A percentile compares a stretch with the other conserved stretches of the same genome.
Evolutionary conservation across 306 rosid genomes (phyloP).

Genomic region (Cucurbita maxima): DNA sequence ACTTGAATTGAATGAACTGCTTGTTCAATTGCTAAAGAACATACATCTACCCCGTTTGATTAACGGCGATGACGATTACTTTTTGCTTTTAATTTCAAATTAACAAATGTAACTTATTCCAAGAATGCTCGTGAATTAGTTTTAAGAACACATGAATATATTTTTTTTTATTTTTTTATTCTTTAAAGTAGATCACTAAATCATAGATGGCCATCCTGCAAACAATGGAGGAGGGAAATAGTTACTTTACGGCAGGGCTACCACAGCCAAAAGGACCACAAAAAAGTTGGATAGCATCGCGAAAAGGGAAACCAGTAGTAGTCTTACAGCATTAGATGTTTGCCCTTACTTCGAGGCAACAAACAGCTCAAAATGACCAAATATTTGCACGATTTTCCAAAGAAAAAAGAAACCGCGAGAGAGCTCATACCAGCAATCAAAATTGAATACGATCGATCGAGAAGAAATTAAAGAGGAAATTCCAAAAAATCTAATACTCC

Average conservation of each 20-base stretch:
- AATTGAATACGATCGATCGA: not conserved
- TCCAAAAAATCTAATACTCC: not conserved
- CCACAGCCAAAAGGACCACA: constrained; percentile 1
- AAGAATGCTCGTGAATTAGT: not conserved
- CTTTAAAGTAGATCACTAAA: not conserved
- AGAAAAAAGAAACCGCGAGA: not conserved
- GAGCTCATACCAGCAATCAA: not conserved
- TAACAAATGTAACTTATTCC: not conserved
- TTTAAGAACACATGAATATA: not conserved
- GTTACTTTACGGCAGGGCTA: not conserved
- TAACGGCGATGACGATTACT: not conserved
- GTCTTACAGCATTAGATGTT: not conserved
- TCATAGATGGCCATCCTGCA: not conserved
- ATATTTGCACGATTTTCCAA: not conserved
- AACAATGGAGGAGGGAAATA: not conserved
- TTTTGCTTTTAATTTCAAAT: not conserved
- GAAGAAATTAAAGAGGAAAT: not conserved
- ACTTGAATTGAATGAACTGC: not conserved
- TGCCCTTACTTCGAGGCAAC: not conserved
- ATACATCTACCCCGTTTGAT: not conserved
- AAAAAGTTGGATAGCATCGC: not conserved
- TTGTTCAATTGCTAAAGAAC: not conserved
- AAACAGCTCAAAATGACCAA: not conserved
- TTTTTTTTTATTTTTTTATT: not conserved
- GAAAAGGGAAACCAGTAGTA: not conserved